Conservation (phyloP, 1,284 basidiomycete species). For the Neolentinus lepideus region DNA sequence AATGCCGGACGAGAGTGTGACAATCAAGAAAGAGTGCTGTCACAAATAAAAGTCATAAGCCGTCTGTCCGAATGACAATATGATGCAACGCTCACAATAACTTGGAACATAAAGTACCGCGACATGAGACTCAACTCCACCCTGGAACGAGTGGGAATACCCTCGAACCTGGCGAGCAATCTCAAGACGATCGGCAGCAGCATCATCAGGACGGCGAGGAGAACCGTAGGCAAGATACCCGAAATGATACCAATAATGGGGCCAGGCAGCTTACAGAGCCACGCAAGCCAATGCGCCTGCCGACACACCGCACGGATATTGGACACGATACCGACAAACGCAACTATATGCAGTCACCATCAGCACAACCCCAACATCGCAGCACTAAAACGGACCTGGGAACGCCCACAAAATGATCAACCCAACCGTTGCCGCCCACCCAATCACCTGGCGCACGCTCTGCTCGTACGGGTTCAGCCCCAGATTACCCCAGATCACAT, state of each 20-base stretch:
- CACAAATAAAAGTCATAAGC: neutral
- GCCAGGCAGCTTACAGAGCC: slow-evolving; percentile 70
- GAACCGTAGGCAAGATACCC: slow-evolving; percentile 82
- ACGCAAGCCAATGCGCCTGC: slow-evolving; percentile 66
- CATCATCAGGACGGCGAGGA: slow-evolving; percentile 88
- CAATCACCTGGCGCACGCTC: slow-evolving; percentile 52
- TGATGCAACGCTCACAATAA: slow-evolving; percentile 54
- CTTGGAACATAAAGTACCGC: slow-evolving; percentile 89
- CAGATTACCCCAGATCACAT: slow-evolving; percentile 90
- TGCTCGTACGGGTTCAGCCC: slow-evolving; percentile 87
- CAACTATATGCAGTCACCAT: slow-evolving; percentile 36
- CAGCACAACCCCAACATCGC: neutral
- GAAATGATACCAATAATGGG: slow-evolving; percentile 79
- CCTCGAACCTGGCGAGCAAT: slow-evolving; percentile 72
- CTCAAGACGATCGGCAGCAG: slow-evolving; percentile 84
- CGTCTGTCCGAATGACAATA: neutral
- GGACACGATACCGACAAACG: slow-evolving; percentile 82
- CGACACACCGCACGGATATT: slow-evolving; percentile 74
- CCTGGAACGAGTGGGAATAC: slow-evolving; percentile 73
- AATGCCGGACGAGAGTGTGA: slow-evolving; percentile 79
- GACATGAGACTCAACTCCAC: slow-evolving; percentile 90
- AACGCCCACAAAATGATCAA: slow-evolving; percentile 71
- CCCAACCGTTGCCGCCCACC: slow-evolving; percentile 55
- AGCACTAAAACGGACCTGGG: slow-evolving; percentile 38
- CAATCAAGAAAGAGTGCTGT: slow-evolving; percentile 85